phyloP scores from a whole-genome alignment of 2,329 filamentous ascomycete genomes.

The Fusarium clavum region DNA sequence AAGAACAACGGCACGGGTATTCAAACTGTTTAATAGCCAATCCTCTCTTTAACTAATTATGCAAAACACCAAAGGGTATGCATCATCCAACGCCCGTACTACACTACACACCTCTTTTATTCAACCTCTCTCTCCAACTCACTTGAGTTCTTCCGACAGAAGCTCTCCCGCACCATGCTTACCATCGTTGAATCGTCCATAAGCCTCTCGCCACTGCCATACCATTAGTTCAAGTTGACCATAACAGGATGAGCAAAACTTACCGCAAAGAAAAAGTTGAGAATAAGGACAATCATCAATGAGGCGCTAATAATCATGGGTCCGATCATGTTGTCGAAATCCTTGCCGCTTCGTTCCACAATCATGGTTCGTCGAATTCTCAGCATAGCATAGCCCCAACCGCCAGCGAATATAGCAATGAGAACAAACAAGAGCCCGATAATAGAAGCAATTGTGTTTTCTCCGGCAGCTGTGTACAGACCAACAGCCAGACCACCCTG shows the following conservation, averaged over 20 bases:
- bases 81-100: slow-evolving; percentile 33
- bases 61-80: slow-evolving; percentile 30
- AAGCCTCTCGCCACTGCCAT: slow-evolving; percentile 50
- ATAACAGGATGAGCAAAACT: slow-evolving; percentile 42
- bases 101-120: slow-evolving; percentile 17
- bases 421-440: slow-evolving; percentile 86
- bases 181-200: slow-evolving; percentile 46
- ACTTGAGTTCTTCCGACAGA: slow-evolving; percentile 49
- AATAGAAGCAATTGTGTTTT: slow-evolving; percentile 78
- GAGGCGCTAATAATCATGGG: slow-evolving; percentile 86
- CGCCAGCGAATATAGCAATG: slow-evolving; percentile 84
- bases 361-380: slow-evolving; percentile 83
- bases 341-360: slow-evolving; percentile 84
- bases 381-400: slow-evolving; percentile 90
- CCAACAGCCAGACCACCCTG: slow-evolving; percentile 86
- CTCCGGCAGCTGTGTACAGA: slow-evolving; percentile 87
- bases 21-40: slow-evolving; percentile 1
- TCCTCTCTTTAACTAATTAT: neutral
- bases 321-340: slow-evolving; percentile 90
- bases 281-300: slow-evolving; percentile 78
- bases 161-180: slow-evolving; percentile 12
- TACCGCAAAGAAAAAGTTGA: slow-evolving; percentile 93
- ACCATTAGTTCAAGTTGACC: slow-evolving; percentile 19
- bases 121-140: neutral
- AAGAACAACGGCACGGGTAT: neutral